Evolutionary conservation across 257 asterid genomes (phyloP).

Genomic region (Solanum medicagineum): DNA sequence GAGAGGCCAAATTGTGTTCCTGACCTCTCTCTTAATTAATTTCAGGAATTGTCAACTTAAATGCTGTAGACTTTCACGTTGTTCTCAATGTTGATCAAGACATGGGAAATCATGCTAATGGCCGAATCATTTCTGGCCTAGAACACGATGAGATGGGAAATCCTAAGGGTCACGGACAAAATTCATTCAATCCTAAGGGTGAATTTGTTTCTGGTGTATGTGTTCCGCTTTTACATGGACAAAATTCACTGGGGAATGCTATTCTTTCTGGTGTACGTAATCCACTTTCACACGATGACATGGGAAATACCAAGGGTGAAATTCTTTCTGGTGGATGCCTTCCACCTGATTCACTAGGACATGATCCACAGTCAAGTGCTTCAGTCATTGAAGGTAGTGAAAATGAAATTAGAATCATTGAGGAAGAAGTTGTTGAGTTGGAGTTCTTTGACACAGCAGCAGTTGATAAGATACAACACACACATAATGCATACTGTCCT

Average conservation of each 20-base stretch:
- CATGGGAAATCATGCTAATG: not conserved
- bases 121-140: not conserved
- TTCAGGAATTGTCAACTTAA: conserved; percentile 3
- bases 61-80: conserved; percentile 17
- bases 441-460: conserved; percentile 42
- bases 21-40: no score
- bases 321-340: not conserved
- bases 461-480: conserved; percentile 35
- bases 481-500: conserved; percentile 52
- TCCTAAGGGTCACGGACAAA: not conserved
- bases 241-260: not conserved
- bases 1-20: not conserved
- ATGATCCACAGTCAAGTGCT: not conserved
- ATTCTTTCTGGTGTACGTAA: not conserved
- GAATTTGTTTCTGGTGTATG: not conserved
- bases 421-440: conserved; percentile 44
- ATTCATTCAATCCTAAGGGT: not conserved
- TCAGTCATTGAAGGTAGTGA: not conserved
- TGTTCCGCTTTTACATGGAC: not conserved
- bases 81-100: conserved; percentile 5
- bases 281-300: not conserved
- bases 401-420: not conserved
- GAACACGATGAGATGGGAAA: not conserved
- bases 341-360: not conserved
- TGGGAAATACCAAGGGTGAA: not conserved